Evolutionary conservation across 2,329 filamentous ascomycete genomes (phyloP), one percentile per base, ranked within the genome.

Genomic region (Elsinoe australis): DNA sequence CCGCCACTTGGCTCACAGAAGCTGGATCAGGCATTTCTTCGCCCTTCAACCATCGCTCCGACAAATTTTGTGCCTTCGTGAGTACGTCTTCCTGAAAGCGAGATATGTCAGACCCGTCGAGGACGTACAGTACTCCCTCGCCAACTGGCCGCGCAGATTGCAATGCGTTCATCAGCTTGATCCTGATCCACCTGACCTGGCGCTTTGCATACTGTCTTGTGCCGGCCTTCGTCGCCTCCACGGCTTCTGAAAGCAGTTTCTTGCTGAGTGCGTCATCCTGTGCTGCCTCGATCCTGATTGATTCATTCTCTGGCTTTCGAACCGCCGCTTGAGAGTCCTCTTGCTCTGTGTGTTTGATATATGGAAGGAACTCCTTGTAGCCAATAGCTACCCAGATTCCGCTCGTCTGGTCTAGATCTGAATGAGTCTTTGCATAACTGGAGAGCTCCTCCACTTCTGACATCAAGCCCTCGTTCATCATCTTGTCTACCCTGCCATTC

Each of bases 331-430:
- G n/a, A 58, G 63, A 52, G 54, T 66, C 57, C 2, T 51, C 49
- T 21, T 41, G 34, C 21, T 3, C 63, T 64, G n/a, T n/a, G n/a
- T n/a, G n/a, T n/a, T n/a, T 32, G 17, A 89, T 68, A 59, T 88
- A 95, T 0, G 78, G 73, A 50, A 85, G 76, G 60, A 96, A 84
- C 61, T 98, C 87, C 62, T 94, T 95, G 67, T 88, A 95, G 1
- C 92, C 92, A 53, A 98, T 98, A 1, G 89, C 92, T 47, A 94
- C 85, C 88, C 90, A 98, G 34, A 98, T 94, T 0, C 92, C 94
- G 47, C 82, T 80, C 1, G 78, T 85, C 54, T 79, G 74, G 59
- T 96, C 87, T 1, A 92, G 66, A 0, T 64, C 54, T 39, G 69
- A 61, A 47, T 73, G 65, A 3, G 65, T 55, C 12, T 67, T 57